Conservation (phyloP, 1,284 basidiomycete species). For the Athelia psychrophila region DNA sequence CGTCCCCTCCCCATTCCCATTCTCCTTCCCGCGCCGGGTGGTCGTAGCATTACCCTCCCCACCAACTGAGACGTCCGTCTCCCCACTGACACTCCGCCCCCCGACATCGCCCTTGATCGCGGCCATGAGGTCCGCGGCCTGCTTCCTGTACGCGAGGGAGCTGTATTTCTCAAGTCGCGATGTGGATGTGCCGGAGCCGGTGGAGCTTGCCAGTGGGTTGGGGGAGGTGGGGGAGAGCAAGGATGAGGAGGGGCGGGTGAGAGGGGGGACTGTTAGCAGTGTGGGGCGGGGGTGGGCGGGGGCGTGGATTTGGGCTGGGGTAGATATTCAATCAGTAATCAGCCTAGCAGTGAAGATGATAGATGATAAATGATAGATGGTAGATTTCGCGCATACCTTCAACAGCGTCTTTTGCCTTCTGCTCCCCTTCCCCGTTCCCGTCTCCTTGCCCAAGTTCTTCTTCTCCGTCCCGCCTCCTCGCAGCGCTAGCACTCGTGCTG, state of each 20-base stretch:
- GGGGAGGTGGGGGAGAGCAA: background rate
- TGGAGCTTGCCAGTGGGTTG: background rate
- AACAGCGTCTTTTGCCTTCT: constrained; percentile 1
- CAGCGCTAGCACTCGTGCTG: constrained; percentile 50
- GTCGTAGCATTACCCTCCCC: constrained; percentile 35
- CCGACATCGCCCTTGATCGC: constrained; percentile 74
- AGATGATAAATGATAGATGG: no score
- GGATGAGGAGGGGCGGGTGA: background rate
- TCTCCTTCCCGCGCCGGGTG: constrained; percentile 20
- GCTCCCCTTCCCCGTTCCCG: constrained; percentile 5
- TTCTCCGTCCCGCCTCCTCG: background rate
- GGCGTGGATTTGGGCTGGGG: no score
- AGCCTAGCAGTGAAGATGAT: no score
- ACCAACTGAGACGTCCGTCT: constrained; percentile 58
- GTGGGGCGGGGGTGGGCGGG: background rate
- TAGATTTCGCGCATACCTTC: constrained; percentile 3
- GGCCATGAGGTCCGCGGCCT: constrained; percentile 79
- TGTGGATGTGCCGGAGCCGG: background rate
- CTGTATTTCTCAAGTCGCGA: constrained; percentile 35
- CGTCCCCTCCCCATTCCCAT: constrained; percentile 10
- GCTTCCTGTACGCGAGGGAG: constrained; percentile 65
- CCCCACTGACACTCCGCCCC: constrained; percentile 62
- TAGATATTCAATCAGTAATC: background rate
- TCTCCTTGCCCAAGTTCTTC: constrained; percentile 14
- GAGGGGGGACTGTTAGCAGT: background rate